Conservation (phyloP, 306 rosid genomes). For the Acacia melanoxylon region DNA sequence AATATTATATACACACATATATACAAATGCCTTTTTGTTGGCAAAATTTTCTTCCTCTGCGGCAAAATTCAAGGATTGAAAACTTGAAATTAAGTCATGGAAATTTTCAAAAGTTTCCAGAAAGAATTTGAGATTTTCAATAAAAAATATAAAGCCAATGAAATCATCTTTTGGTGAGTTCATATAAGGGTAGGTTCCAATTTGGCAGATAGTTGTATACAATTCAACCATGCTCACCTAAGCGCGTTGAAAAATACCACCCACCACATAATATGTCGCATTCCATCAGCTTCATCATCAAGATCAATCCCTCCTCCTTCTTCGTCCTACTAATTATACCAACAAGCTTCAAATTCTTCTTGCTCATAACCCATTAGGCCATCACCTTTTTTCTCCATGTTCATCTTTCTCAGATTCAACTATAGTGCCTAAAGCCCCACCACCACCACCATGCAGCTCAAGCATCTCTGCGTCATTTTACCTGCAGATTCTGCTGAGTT, state of each 20-base stretch:
- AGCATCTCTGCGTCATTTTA: slow-evolving; percentile 54
- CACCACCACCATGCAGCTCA: slow-evolving; percentile 58
- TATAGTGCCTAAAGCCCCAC: not conserved
- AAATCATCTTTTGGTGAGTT: slow-evolving; percentile 18
- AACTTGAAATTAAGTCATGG: too few species aligned
- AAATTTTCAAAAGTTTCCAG: not conserved
- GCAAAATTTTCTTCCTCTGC: not conserved
- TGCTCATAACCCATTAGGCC: slow-evolving; percentile 6
- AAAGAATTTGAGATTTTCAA: not conserved
- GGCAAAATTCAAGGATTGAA: not conserved
- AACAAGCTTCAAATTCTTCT: not conserved
- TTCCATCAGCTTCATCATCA: not conserved
- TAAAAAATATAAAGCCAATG: not conserved
- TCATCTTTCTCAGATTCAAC: slow-evolving; percentile 12
- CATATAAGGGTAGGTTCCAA: slow-evolving; percentile 45
- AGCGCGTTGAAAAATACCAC: slow-evolving; percentile 47
- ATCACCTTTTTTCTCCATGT: slow-evolving; percentile 36
- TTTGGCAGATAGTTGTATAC: slow-evolving; percentile 32
- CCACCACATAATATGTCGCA: not conserved
- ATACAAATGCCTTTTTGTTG: not conserved
- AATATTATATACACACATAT: not conserved
- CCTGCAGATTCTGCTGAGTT: slow-evolving; percentile 62
- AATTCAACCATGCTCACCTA: slow-evolving; percentile 62
- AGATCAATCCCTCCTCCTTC: not conserved
- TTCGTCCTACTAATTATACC: slow-evolving; percentile 19